Evolutionary conservation across 106 monocot species (phyloP), one percentile per base, ranked within the genome.

Genomic region (Gastrodia elata): DNA sequence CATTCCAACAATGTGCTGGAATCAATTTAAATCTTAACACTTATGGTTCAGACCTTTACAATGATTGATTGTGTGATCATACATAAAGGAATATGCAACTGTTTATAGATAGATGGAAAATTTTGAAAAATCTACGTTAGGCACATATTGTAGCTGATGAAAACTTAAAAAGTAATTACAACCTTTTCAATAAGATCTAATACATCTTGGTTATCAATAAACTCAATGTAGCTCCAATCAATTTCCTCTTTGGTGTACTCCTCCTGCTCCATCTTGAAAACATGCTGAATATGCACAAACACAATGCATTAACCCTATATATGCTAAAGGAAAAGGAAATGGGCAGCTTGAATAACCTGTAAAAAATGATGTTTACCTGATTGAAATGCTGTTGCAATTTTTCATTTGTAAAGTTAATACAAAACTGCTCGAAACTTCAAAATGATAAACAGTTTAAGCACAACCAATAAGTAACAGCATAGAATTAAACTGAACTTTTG

Each of bases 181-280:
- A 97, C 97, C 92, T 97, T 97, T 83, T 97, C 97, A 73, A 97
- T 88, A 57, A 97, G 90, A 87, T 97, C 92, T 64, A 97, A 74
- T 46, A 97, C 92, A 93, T 97, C 97, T 83, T 97, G 92, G 75
- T 97, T 97, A 81, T 97, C 97, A 75, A 97, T 86, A 83, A 93
- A 97, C 77, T 97, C 97, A 71, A 97, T 97, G 81, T 97, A 97
- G 74, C 97, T 97, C 97, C 97, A 97, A 71, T 97, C 86, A 78
- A 97, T 97, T 58, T 86, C 72, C 75, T 97, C 97, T 81, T 93
- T 97, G 30, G 97, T 93, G 64, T 97, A 97, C 74, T 91, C 91
- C 68, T 93, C 98, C 74, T 98, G 98, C 74, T 98, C 98, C 93
- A 89, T 91, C 79, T 98, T 98, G 78, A 98, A 98, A 32, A 98